Conservation (phyloP, 179 eudicot genomes). For the Amaranthus tricolor region DNA sequence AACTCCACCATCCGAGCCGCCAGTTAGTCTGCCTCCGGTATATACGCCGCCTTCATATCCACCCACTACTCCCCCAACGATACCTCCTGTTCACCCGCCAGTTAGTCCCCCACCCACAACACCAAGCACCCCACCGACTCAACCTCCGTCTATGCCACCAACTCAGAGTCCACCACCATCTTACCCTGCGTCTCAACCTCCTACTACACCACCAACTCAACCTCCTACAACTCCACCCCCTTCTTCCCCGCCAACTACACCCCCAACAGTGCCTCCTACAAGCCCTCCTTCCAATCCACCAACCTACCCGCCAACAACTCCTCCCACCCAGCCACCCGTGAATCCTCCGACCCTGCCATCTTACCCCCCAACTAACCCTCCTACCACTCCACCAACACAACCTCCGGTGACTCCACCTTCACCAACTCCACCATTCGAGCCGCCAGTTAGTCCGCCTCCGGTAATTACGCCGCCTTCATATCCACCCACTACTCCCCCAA, state of each 20-base stretch:
- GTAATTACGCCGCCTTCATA: constrained; percentile 2
- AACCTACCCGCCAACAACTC: neutral
- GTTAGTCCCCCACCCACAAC: neutral
- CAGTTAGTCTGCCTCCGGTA: neutral
- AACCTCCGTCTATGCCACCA: neutral
- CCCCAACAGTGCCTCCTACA: neutral
- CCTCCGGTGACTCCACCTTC: constrained; percentile 5
- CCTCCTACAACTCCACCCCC: neutral
- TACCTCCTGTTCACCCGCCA: constrained; percentile 13
- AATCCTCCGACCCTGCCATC: constrained; percentile 8
- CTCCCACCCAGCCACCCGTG: neutral
- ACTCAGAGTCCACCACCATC: neutral
- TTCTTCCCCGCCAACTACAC: neutral
- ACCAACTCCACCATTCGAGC: constrained; percentile 4
- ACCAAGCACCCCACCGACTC: constrained; percentile 6
- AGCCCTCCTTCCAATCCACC: neutral
- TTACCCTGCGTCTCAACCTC: neutral
- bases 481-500: constrained; percentile 7
- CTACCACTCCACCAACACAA: neutral
- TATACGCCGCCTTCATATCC: neutral
- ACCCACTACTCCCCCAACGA: neutral
- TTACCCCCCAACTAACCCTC: neutral
- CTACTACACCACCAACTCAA: neutral
- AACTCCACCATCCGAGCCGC: neutral
- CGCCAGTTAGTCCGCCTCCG: constrained; percentile 13